Evolutionary conservation across 2,329 filamentous ascomycete genomes (phyloP).

Genomic region (Trichoderma breve): DNA sequence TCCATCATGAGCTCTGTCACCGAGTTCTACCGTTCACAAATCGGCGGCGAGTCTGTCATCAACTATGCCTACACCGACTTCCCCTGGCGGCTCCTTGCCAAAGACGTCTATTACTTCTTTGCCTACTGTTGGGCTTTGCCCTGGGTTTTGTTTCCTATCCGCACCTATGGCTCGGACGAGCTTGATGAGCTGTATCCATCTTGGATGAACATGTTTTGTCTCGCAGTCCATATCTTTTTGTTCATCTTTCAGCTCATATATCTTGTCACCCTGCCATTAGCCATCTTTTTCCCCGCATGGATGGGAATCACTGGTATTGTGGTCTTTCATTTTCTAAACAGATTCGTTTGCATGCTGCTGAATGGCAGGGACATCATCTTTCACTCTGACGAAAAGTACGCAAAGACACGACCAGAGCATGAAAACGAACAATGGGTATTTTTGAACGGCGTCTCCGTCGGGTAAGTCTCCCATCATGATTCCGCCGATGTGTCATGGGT

Average conservation of each 20-base stretch:
- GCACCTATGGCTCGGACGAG: constrained; percentile 49
- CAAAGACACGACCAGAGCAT: constrained; percentile 48
- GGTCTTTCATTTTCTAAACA: constrained; percentile 51
- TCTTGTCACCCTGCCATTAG: constrained; percentile 55
- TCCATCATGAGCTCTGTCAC: constrained; percentile 37
- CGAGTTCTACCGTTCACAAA: constrained; percentile 57
- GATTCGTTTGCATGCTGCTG: constrained; percentile 46
- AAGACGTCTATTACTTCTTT: constrained; percentile 57
- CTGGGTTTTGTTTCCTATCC: constrained; percentile 59
- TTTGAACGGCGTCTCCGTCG: constrained; percentile 68
- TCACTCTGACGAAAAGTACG: constrained; percentile 52
- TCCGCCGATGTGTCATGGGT: neutral
- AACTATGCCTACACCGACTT: constrained; percentile 61
- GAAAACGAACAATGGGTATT: constrained; percentile 75
- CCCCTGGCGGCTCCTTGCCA: constrained; percentile 49
- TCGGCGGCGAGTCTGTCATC: constrained; percentile 56
- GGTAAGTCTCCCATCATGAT: constrained; percentile 41
- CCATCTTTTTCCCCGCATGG: constrained; percentile 50
- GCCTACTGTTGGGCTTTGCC: constrained; percentile 56
- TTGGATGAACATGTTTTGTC: constrained; percentile 52
- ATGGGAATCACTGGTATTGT: constrained; percentile 39
- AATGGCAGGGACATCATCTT: constrained; percentile 53
- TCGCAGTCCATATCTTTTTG: constrained; percentile 59
- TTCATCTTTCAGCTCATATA: constrained; percentile 59
- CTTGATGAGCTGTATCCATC: constrained; percentile 66